These are phyloP conservation scores for Wickerhamiella pararugosa DNA, from an alignment of 1,139 yeast genomes.

Conservation along the genomic window DNA sequence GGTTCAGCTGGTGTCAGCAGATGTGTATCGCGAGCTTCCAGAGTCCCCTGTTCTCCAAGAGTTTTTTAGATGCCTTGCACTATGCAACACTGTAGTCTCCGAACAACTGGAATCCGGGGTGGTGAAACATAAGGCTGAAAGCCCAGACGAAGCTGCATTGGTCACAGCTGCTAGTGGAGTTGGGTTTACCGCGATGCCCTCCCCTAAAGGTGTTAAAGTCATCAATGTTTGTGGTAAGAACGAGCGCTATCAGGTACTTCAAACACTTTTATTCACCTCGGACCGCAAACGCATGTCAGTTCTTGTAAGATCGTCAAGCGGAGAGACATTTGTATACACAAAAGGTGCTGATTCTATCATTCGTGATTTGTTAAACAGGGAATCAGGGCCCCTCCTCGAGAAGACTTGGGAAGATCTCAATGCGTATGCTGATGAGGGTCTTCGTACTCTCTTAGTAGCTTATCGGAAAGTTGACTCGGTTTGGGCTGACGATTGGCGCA, in stretches of 20 bases:
- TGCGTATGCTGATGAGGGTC: constrained; percentile 85
- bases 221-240: constrained; percentile 61
- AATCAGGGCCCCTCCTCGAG: constrained; percentile 32
- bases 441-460: constrained; percentile 86
- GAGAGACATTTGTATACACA: constrained; percentile 40
- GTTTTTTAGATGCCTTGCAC: constrained; percentile 71
- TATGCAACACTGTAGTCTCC: constrained; percentile 85
- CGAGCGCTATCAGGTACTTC: constrained; percentile 53
- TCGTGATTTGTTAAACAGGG: constrained; percentile 43
- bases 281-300: constrained; percentile 89
- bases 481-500: constrained; percentile 52
- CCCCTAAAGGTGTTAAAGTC: constrained; percentile 55
- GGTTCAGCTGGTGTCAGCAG: constrained; percentile 58
- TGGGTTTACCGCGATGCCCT: constrained; percentile 65
- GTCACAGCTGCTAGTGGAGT: constrained; percentile 85
- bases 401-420: constrained; percentile 70
- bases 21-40: constrained; percentile 18
- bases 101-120: constrained; percentile 36
- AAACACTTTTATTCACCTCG: constrained; percentile 66
- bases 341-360: constrained; percentile 88
- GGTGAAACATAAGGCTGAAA: constrained; percentile 70
- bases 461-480: constrained; percentile 52
- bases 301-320: constrained; percentile 39
- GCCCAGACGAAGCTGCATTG: constrained; percentile 97
- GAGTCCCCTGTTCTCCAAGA: constrained; percentile 42